Conservation (phyloP, 108 stramenopile genomes). For the Mediolabrus comicus region DNA sequence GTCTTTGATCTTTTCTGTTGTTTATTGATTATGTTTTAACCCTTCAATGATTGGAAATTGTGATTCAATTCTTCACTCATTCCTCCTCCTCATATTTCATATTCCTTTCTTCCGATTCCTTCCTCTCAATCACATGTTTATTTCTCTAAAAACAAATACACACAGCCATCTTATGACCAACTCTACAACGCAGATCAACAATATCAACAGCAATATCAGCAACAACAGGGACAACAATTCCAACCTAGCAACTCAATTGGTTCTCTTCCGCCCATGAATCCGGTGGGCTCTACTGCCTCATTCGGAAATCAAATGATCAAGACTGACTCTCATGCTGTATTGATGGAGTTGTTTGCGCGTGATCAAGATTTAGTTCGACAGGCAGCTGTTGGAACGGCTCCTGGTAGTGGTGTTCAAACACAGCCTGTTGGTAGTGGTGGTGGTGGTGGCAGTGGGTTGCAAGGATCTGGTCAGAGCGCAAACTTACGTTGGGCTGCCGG, state of each 20-base stretch:
- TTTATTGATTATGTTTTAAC: neutral
- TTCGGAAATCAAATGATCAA: conserved; percentile 64
- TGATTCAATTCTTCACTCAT: neutral
- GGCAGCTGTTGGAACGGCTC: conserved; percentile 42
- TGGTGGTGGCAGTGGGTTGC: neutral
- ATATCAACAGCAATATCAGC: conserved; percentile 19
- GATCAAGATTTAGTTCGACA: conserved; percentile 90
- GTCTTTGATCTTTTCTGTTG: neutral
- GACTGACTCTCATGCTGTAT: conserved; percentile 87
- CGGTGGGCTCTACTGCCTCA: conserved; percentile 15
- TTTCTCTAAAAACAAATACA: conserved; percentile 45
- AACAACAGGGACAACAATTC: conserved; percentile 7
- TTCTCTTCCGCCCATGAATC: conserved; percentile 37
- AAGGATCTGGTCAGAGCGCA: conserved; percentile 23
- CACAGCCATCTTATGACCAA: conserved; percentile 40
- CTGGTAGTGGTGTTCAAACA: neutral
- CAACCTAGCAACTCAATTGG: conserved; percentile 48
- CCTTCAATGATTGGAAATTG: neutral
- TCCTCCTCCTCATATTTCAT: neutral
- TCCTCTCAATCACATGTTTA: neutral
- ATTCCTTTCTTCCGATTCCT: neutral
- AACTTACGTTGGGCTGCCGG: conserved; percentile 21
- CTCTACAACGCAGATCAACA: conserved; percentile 28
- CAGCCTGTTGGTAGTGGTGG: conserved; percentile 17
- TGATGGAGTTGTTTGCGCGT: conserved; percentile 91